Percentiles rank a stretch among this genome's conserved stretches.
phyloP scores from a whole-genome alignment of 2,329 filamentous ascomycete species.

The Epichloe coenophiala region DNA sequence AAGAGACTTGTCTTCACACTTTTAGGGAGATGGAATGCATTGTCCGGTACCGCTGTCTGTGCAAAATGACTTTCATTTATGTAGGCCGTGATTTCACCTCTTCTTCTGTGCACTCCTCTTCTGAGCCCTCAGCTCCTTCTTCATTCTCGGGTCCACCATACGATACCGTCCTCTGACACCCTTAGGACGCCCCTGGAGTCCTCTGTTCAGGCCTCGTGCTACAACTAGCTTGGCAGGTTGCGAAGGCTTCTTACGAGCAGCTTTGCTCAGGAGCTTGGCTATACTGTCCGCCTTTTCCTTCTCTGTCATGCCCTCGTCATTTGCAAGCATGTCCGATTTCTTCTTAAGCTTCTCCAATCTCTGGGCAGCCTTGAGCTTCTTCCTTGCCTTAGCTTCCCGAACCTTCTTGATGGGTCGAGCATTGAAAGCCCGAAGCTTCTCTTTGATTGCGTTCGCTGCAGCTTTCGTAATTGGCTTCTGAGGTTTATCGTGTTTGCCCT shows the following conservation, averaged over 20 bases:
- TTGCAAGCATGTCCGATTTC: conserved; percentile 82
- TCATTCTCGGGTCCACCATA: conserved; percentile 89
- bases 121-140: conserved; percentile 85
- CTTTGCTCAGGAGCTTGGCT: conserved; percentile 65
- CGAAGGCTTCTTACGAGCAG: conserved; percentile 75
- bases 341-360: conserved; percentile 88
- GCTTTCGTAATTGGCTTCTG: conserved; percentile 87
- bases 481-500: conserved; percentile 66
- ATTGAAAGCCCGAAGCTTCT: conserved; percentile 85
- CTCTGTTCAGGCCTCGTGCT: conserved; percentile 70
- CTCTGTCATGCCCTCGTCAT: conserved; percentile 87
- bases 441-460: conserved; percentile 81
- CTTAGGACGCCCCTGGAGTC: conserved; percentile 71
- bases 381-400: conserved; percentile 85
- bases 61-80: not conserved
- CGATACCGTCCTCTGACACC: conserved; percentile 95
- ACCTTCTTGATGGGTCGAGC: conserved; percentile 98
- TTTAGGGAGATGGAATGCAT: not conserved
- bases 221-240: conserved; percentile 78
- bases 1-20: not conserved
- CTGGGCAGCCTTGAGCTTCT: conserved; percentile 92
- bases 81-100: conserved; percentile 2
- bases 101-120: conserved; percentile 62
- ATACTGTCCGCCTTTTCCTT: conserved; percentile 89
- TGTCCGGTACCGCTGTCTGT: conserved; percentile 2